Base-by-base conservation (phyloP, 2,329 filamentous ascomycete species). In the Pseudogymnoascus sp. region DNA sequence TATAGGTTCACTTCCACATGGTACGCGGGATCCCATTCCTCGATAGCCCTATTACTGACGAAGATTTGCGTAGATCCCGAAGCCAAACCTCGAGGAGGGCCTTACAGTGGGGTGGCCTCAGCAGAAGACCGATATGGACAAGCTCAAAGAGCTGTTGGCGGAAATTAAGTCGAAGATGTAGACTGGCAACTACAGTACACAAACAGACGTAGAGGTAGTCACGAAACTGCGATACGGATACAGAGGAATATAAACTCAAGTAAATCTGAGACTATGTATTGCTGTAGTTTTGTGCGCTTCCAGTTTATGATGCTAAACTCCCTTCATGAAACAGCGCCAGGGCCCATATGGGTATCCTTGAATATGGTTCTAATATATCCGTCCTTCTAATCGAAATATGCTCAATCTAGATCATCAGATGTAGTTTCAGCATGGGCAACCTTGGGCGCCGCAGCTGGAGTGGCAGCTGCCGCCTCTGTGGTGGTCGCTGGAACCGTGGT, bases 101-200 rank as follows among this genome's bases (percentile, higher is more conserved):
- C 79, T 99, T 60, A 85, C 83, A 4, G 81, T 97, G 68, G 74
- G 77, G 35, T 99, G 94, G 94, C 91, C 92, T 17, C 79, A 86
- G 66, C 83, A 90, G 76, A 75, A 80, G 65, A 82, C 83, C 3
- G 87, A 96, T 69, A 95, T 94, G 88, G 90, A 91, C 1, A 84
- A 87, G 73, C 78, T 99, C 70, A 90, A 92, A 81, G 84, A 84
- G 66, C 78, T 95, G 65, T 81, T 84, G 65, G 91, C 93, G 74
- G 90, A 96, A 62, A 81, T 99, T 72, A 95, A 95, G 83, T 77
- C 88, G 13, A 96, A 92, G 82, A 93, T 97, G 82, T 96, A 80
- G 75, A 60, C 2, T 31, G 15, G 13, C 15, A 62, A 58, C 25
- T 44, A 59, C 35, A 59, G 3, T 13, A 13, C 29, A 29, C 48